Evolutionary conservation across 1,139 yeast genomes (phyloP), one percentile per base, ranked within the genome.

Genomic region (Magnusiomyces paraingens): DNA sequence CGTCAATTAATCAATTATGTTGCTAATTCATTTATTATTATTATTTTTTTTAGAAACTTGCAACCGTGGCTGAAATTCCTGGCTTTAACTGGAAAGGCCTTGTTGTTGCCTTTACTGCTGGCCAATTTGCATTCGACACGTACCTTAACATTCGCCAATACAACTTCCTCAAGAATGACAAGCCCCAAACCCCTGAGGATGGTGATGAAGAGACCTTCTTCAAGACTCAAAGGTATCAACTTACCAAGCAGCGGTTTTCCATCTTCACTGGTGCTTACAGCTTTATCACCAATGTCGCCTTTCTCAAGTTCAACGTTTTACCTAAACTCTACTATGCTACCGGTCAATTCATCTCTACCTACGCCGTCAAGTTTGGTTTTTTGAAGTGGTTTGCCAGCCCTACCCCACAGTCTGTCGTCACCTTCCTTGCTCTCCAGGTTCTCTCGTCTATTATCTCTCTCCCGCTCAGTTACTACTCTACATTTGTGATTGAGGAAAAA

Each of bases 401-500:
- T 10, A 55, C 60, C 36, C 53, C 62, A 29, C 93, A 86, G 60
- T 83, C 94, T 26, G 71, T 87, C 55, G 73, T 81, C 54, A 87
- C 86, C 71, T 72, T 83, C 62, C 73, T 80, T 50, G 74, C 74
- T 17, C 68, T 79, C 61, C 75, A 77, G 48, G 57, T 80, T 35
- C 54, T 81, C 44, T 73, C 83, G 12, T 74, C 82, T 8, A 50
- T 86, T 10, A 57, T 81, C 47, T 75, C 81, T 6, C 68, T 86
- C 57, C 99, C 99, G 2, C 66, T 55, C 42, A 75, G 83, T 12
- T 83, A 86, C 68, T 91, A 90, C 70, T 74, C 79, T 55, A 85
- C 86, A 62, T 93, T 93, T 73, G 93, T 90, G 14, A 76, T 93
- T 63, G 99, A 93, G 71, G 96, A 91, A 68, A 83, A 82, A 69